Base-by-base conservation (phyloP, 2,329 filamentous ascomycete genomes). In the Rhynchosporium secalis region DNA sequence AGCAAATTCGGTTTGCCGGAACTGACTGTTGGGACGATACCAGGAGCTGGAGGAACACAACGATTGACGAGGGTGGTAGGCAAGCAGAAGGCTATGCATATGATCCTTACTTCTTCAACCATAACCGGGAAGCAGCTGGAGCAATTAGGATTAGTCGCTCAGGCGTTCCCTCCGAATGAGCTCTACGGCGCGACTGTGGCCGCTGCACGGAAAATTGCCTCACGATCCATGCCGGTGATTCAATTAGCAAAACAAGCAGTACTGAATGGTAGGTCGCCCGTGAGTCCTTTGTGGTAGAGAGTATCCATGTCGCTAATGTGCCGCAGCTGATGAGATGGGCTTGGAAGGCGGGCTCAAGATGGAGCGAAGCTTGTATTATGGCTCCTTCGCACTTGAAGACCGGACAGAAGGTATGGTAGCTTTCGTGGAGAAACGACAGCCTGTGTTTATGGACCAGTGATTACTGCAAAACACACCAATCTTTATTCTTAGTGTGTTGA, bases 401-500 rank as follows among this genome's bases (percentile, higher is more conserved):
- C 84, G 86, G 64, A 80, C 79, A 36, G 85, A 87, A 68, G 85
- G 84, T 3, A 83, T 87, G 4, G 70, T 78, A 63, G 80, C 81
- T 0, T 87, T 88, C 71, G 74, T 87, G 68, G 77, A 86, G 75
- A 87, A 87, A 75, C 76, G 85, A 52, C 79, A 78, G 49, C 80
- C 83, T 1, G 78, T 80, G 12, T 87, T 87, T 69, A 77, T 73
- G 31, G 83, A 69, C 46, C 57, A 57, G 49, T 67, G 59, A 36
- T 40, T 29, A 26, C 15, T 7, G 1, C 4, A 41, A 28, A 28
- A 26, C 46, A 8, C 13, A 48, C 12, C 26, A 13, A 1, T 13
- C 26, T 48, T 15, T 8, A 13, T 10, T 9, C 3, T 31, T 6
- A 9, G 12, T 15, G 26, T 36, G 54, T 36, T 45, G 13, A 10